Conservation (phyloP, 2,329 filamentous ascomycete genomes). For the Fusarium sp. region DNA sequence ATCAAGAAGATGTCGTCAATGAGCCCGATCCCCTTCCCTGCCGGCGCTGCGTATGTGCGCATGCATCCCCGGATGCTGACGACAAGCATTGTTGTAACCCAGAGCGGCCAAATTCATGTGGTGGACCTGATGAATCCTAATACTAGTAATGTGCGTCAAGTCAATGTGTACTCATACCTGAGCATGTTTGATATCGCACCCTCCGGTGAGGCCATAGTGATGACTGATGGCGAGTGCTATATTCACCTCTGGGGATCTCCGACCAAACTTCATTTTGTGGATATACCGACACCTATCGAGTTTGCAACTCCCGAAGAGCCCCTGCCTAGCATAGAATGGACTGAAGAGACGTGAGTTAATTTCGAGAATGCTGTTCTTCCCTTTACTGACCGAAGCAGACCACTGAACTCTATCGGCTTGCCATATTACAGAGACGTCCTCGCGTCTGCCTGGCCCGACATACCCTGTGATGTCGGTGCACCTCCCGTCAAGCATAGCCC, state of each 20-base stretch:
- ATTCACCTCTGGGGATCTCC: conserved; percentile 93
- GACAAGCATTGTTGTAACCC: conserved; percentile 93
- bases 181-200: conserved; percentile 88
- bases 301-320: conserved; percentile 79
- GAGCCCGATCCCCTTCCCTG: conserved; percentile 92
- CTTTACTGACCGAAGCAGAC: conserved; percentile 62
- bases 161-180: conserved; percentile 82
- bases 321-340: conserved; percentile 76
- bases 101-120: conserved; percentile 93
- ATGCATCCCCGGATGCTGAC: conserved; percentile 98
- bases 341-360: conserved; percentile 74
- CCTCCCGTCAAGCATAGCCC: conserved; percentile 83
- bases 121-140: conserved; percentile 96
- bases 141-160: conserved; percentile 86
- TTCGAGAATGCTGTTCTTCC: too few species aligned
- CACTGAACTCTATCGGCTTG: conserved; percentile 89
- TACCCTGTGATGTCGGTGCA: conserved; percentile 88
- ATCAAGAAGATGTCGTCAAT: conserved; percentile 91
- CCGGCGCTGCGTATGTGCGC: conserved; percentile 92
- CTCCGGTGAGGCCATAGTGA: conserved; percentile 87
- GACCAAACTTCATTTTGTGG: conserved; percentile 88
- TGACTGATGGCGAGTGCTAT: conserved; percentile 84
- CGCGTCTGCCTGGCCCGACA: conserved; percentile 91
- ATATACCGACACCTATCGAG: conserved; percentile 83
- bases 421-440: conserved; percentile 93